Conservation (phyloP, 768 basidiomycete species). For the Postia placenta region DNA sequence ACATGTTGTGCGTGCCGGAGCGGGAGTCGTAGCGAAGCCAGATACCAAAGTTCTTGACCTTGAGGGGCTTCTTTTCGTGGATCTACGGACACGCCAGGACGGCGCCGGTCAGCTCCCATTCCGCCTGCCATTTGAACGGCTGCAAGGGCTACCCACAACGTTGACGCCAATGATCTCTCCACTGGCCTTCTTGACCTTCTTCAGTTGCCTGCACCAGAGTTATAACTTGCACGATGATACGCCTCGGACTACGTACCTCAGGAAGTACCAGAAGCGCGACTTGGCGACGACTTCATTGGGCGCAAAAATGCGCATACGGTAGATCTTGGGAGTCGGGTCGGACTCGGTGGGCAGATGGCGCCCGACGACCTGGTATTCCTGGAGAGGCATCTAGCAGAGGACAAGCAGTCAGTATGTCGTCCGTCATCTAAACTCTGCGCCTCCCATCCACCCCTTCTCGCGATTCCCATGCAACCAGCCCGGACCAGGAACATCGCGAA, state of each 20-base stretch:
- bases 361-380: slow-evolving; percentile 96
- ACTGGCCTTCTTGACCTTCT: slow-evolving; percentile 99
- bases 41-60: slow-evolving; percentile 99
- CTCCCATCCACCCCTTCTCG: slow-evolving; percentile 27
- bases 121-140: slow-evolving; percentile 87
- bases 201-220: slow-evolving; percentile 66
- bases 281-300: slow-evolving; percentile 99
- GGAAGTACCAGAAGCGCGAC: slow-evolving; percentile 99
- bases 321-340: slow-evolving; percentile 95
- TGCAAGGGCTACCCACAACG: slow-evolving; percentile 77
- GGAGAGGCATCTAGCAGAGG: slow-evolving; percentile 57
- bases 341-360: slow-evolving; percentile 93
- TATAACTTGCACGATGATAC: neutral
- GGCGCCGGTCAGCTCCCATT: slow-evolving; percentile 43
- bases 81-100: slow-evolving; percentile 52
- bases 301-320: slow-evolving; percentile 99
- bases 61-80: slow-evolving; percentile 94
- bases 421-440: slow-evolving; percentile 16
- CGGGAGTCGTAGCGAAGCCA: slow-evolving; percentile 99
- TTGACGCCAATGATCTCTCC: slow-evolving; percentile 99
- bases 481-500: neutral
- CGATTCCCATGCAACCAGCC: neutral
- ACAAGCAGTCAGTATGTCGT: slow-evolving; percentile 15
- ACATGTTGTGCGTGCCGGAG: slow-evolving; percentile 99
- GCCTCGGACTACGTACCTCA: slow-evolving; percentile 51